A percentile compares a stretch with the other conserved stretches of the same genome.
Evolutionary conservation across 164 flowering plant species (phyloP).

Genomic region (Nymphaea colorata): DNA sequence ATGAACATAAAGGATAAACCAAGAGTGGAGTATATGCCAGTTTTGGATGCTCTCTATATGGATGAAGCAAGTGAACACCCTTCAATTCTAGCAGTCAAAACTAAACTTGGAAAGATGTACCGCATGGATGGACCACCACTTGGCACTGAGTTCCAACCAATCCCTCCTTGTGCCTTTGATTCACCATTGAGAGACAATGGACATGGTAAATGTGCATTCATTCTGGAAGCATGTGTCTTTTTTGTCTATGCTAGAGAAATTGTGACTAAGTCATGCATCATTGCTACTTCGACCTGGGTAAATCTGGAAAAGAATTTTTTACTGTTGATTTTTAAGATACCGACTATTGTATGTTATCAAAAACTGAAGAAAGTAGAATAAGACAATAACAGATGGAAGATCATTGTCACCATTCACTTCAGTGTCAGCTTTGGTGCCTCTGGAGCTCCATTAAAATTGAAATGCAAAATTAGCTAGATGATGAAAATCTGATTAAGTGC

Average conservation of each 20-base stretch:
- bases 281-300: neutral
- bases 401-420: too few relatives aligned
- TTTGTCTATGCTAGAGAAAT: neutral
- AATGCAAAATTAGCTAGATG: too few relatives aligned
- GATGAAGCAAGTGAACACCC: slow-evolving; percentile 64
- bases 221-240: neutral
- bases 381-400: too few relatives aligned
- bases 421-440: too few relatives aligned
- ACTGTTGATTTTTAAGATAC: neutral
- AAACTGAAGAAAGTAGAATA: too few relatives aligned
- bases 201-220: slow-evolving; percentile 11
- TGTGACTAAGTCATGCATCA: neutral
- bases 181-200: slow-evolving; percentile 9
- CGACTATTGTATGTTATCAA: too few relatives aligned
- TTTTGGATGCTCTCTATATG: slow-evolving; percentile 65
- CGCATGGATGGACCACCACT: slow-evolving; percentile 79
- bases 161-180: slow-evolving; percentile 92
- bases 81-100: slow-evolving; percentile 76
- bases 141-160: slow-evolving; percentile 64
- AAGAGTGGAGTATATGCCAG: slow-evolving; percentile 27
- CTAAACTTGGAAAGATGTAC: slow-evolving; percentile 66
- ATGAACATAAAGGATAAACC: slow-evolving; percentile 12
- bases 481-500: too few relatives aligned
- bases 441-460: too few relatives aligned
- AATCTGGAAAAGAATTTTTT: neutral